These are phyloP conservation scores for Xylariaceae sp. DNA, from an alignment of 2,329 filamentous ascomycete genomes.

Conservation along the genomic window DNA sequence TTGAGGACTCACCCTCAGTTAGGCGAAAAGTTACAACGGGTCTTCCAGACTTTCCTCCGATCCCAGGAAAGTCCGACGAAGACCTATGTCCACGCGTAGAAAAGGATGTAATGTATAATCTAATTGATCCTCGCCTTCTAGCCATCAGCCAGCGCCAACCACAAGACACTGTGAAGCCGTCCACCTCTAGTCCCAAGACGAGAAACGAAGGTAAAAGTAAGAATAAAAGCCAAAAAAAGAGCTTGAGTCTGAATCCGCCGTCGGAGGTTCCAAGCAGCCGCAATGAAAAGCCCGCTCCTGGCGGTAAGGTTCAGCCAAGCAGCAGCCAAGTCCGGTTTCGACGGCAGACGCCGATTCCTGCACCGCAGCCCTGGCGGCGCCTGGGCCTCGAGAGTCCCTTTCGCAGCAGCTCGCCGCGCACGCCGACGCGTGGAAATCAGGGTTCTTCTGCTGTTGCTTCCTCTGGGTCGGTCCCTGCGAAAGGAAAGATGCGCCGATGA, in stretches of 20 bases:
- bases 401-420: not conserved
- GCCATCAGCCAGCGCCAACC: not conserved
- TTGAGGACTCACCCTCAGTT: too few species aligned
- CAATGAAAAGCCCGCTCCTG: not conserved
- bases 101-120: not conserved
- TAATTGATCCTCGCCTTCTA: not conserved
- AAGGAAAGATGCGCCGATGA: too few species aligned
- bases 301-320: not conserved
- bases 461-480: too few species aligned
- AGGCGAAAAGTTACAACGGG: too few species aligned
- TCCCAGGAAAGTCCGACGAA: not conserved
- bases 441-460: too few species aligned
- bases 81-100: not conserved
- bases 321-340: not conserved
- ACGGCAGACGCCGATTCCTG: conserved; percentile 18
- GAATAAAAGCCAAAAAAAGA: not conserved
- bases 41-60: too few species aligned
- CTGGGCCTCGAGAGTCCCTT: conserved; percentile 11
- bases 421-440: not conserved
- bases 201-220: not conserved
- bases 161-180: not conserved
- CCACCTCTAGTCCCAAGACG: not conserved
- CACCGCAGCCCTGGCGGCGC: conserved; percentile 20
- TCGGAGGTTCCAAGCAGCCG: not conserved
- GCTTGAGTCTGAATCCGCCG: too few species aligned